Evolutionary conservation across 441 rosid genomes (phyloP).

Genomic region (Isatis lusitanica): DNA sequence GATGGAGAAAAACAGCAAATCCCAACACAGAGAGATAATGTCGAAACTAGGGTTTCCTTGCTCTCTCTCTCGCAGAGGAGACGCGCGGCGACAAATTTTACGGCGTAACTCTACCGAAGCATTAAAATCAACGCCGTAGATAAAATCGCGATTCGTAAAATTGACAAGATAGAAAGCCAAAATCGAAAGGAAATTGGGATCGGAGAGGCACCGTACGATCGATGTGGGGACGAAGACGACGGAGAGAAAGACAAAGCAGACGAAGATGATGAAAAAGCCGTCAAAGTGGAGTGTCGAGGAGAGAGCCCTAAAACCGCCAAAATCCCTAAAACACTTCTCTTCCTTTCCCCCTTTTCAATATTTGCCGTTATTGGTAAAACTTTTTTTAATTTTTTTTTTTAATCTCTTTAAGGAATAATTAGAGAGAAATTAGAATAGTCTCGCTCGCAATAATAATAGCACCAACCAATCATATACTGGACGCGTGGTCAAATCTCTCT

Average conservation of each 20-base stretch:
- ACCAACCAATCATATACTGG: neutral
- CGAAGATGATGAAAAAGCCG: neutral
- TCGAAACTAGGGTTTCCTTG: constrained; percentile 24
- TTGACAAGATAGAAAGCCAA: neutral
- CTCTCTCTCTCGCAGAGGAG: neutral
- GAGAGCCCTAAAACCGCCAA: constrained; percentile 38
- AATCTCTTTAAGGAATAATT: no score
- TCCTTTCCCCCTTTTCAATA: constrained; percentile 30
- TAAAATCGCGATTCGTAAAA: neutral
- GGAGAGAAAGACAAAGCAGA: constrained; percentile 11
- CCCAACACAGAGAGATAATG: neutral
- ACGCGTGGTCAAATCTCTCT: neutral
- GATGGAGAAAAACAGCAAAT: neutral
- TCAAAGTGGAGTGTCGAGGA: neutral
- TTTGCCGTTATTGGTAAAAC: constrained; percentile 29
- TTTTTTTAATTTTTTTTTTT: neutral
- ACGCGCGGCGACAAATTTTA: neutral
- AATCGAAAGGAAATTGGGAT: constrained; percentile 4
- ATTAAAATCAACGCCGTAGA: constrained; percentile 11
- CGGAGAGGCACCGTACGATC: constrained; percentile 12
- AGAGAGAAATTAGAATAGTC: no score
- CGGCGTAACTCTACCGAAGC: neutral
- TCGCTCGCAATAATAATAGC: no score
- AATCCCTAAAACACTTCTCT: constrained; percentile 27
- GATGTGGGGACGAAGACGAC: constrained; percentile 9